Evolutionary conservation across 1,139 yeast species (phyloP), one percentile per base, ranked within the genome.

Genomic region (Candida frijolesensis): DNA sequence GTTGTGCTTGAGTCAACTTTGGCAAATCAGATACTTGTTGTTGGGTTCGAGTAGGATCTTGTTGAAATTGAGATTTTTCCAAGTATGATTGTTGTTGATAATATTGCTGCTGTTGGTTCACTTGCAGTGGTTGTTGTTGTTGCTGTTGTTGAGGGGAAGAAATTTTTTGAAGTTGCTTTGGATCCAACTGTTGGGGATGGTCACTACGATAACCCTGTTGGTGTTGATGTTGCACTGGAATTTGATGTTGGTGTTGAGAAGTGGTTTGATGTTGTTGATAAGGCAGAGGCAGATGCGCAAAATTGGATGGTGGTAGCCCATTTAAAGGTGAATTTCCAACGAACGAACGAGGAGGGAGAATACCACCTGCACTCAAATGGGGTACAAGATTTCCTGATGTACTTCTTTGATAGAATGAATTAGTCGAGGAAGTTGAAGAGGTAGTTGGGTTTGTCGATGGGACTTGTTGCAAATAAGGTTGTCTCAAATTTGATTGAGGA

Each of bases 101-200:
- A 39, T 54, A 64, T 22, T 49, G 62, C 35, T 53, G 49, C 11
- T 48, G 57, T 32, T 50, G 52, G 19, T 30, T 35, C 27, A 38
- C 48, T 14, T 34, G 45, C 22, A 49, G 62, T 34, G 53, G 49
- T 14, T 49, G 57, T 35, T 50, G 51, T 19, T 33, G 39, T 22
- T 37, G 47, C 14, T 33, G 54, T 32, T 52, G 54, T 29, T 53
- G 60, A 5, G 44, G 51, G 40, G 54, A 59, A 18, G 54, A 19
- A 51, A 64, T 51, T 10, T 46, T 51, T 44, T 49, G 57, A 37
- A 55, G 49, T 43, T 53, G 54, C 39, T 52, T 55, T 22, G 57
- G 57, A 44, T 55, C 57, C 45, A 55, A 51, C 41, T 55, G 56
- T 49, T 55, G 56, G 4, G 56, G 56, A 33, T 52, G 55, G n/a